Conservation (phyloP, 2,329 filamentous ascomycete genomes). For the Sarocladiaceae sp. region DNA sequence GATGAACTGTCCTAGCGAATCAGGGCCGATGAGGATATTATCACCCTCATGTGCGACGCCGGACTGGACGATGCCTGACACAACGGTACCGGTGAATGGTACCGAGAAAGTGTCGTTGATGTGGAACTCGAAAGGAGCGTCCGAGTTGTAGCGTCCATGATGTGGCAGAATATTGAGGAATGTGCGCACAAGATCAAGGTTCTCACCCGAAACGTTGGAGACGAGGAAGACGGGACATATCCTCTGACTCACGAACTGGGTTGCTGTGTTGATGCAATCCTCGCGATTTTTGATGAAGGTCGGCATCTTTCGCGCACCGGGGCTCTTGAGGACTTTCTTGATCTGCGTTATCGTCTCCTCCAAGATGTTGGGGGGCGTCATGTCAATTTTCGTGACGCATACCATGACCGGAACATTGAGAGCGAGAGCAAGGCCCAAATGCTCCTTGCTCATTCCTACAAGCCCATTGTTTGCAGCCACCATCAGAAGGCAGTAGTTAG, state of each 20-base stretch:
- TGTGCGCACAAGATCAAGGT: constrained; percentile 81
- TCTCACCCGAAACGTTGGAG: constrained; percentile 93
- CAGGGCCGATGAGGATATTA: constrained; percentile 80
- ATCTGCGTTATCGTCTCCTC: constrained; percentile 91
- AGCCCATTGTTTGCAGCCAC: constrained; percentile 97
- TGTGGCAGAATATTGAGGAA: constrained; percentile 96
- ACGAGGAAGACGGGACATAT: constrained; percentile 98
- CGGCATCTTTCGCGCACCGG: constrained; percentile 90
- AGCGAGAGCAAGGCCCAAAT: constrained; percentile 88
- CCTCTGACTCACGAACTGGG: constrained; percentile 89
- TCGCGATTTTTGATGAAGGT: constrained; percentile 91
- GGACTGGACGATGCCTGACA: constrained; percentile 87
- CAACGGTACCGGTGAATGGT: constrained; percentile 92
- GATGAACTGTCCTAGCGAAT: constrained; percentile 84
- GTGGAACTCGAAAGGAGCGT: constrained; percentile 88
- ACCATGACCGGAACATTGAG: constrained; percentile 98
- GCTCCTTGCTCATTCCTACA: constrained; percentile 97
- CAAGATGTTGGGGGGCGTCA: constrained; percentile 92
- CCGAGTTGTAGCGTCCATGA: constrained; percentile 85
- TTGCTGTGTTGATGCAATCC: constrained; percentile 91
- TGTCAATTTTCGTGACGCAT: constrained; percentile 96
- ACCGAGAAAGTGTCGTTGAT: constrained; percentile 98
- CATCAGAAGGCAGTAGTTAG: constrained; percentile 97
- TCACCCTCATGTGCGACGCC: constrained; percentile 90
- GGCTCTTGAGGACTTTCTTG: constrained; percentile 88